phyloP scores from a whole-genome alignment of 768 basidiomycete species.

The Naganishia onofrii region DNA sequence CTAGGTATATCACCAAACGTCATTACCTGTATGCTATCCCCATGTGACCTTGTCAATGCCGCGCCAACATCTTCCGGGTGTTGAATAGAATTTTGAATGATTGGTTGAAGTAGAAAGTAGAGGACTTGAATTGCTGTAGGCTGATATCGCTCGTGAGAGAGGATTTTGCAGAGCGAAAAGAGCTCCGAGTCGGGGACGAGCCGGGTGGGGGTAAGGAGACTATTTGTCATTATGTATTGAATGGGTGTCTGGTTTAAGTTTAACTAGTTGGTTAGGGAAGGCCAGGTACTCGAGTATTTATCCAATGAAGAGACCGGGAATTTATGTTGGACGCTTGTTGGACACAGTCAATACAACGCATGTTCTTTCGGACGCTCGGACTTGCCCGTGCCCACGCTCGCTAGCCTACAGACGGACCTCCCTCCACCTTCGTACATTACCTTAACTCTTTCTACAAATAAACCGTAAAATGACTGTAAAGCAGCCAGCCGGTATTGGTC shows the following conservation, averaged over 20 bases:
- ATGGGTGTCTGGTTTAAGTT: too few species aligned
- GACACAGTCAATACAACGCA: too few species aligned
- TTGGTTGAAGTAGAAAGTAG: conserved; percentile 16
- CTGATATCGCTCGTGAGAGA: conserved; percentile 4
- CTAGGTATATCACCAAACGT: neutral
- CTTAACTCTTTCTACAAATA: too few species aligned
- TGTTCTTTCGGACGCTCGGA: too few species aligned
- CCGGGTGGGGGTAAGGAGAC: neutral
- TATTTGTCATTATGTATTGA: neutral
- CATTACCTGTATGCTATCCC: neutral
- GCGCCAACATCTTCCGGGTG: neutral
- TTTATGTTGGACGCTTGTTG: too few species aligned
- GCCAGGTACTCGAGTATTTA: neutral
- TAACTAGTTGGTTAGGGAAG: too few species aligned
- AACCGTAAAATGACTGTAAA: too few species aligned
- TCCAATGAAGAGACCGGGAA: too few species aligned
- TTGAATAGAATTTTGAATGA: conserved; percentile 7
- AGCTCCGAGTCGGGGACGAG: neutral
- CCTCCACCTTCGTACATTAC: too few species aligned
- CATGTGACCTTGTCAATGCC: neutral
- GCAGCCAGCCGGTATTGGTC: too few species aligned
- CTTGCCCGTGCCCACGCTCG: too few species aligned
- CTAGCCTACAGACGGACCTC: too few species aligned
- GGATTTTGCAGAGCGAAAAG: neutral
- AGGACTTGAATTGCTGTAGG: conserved; percentile 1